Evolutionary conservation across 345 rosid genomes (phyloP).

Genomic region (Clarkia xantiana): DNA sequence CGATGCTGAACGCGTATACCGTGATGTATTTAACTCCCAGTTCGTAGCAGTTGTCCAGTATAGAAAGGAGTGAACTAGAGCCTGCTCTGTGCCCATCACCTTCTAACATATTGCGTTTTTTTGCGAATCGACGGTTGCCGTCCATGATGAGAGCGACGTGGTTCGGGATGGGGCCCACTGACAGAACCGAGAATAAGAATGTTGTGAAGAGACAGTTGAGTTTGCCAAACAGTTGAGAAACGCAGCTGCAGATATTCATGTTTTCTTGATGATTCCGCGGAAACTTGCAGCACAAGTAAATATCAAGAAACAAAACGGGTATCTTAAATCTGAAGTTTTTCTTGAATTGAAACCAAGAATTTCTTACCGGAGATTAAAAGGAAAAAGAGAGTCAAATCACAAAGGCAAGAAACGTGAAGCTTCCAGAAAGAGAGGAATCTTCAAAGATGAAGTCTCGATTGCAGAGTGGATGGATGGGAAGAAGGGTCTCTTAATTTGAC

Average conservation of each 20-base stretch:
- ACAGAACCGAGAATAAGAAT: constrained; percentile 29
- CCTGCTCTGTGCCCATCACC: constrained; percentile 59
- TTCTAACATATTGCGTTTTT: constrained; percentile 23
- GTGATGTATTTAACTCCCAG: constrained; percentile 50
- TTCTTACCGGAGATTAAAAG: too few species aligned
- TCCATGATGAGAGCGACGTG: constrained; percentile 71
- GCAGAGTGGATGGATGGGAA: too few species aligned
- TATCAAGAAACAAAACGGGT: too few species aligned
- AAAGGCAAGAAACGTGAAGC: too few species aligned
- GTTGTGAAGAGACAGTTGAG: constrained; percentile 21
- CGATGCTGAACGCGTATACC: constrained; percentile 60
- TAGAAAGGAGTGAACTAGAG: constrained; percentile 28
- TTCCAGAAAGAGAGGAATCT: too few species aligned
- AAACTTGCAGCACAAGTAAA: too few species aligned
- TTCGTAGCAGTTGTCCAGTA: constrained; percentile 56
- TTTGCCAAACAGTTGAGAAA: constrained; percentile 7
- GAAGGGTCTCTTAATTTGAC: too few species aligned
- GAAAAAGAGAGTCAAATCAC: too few species aligned
- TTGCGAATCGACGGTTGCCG: constrained; percentile 38
- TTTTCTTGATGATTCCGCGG: too few species aligned
- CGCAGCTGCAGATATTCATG: constrained; percentile 3
- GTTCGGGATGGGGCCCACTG: constrained; percentile 35
- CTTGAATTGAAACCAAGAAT: too few species aligned
- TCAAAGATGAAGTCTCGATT: too few species aligned
- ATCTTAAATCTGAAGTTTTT: too few species aligned